Percentiles rank a stretch among this genome's conserved stretches.
Conservation (phyloP, 305 asterid genomes). For the Fraxinus latifolia region DNA sequence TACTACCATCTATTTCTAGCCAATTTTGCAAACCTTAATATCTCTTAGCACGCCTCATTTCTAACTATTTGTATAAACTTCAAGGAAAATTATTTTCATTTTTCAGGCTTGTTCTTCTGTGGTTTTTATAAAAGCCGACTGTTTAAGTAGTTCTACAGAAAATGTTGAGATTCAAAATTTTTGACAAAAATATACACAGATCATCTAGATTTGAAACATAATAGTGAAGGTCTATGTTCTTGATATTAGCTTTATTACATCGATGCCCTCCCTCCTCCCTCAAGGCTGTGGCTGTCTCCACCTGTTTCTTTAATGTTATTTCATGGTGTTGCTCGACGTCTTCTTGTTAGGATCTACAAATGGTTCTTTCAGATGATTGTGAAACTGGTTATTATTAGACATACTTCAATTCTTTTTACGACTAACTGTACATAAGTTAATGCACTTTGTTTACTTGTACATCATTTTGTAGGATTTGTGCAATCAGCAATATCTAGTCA, state of each 20-base stretch:
- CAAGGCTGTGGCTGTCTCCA: neutral
- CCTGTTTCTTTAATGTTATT: neutral
- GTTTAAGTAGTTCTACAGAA: neutral
- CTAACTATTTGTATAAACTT: neutral
- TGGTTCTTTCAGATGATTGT: neutral
- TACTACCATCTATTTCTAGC: neutral
- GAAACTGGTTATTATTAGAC: neutral
- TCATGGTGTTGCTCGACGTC: neutral
- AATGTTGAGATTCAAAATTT: neutral
- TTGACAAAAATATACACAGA: neutral
- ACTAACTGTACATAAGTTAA: constrained; percentile 5
- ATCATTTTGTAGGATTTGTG: constrained; percentile 31
- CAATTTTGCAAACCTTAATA: neutral
- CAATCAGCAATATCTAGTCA: constrained; percentile 3
- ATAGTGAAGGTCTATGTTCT: neutral
- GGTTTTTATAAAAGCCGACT: neutral
- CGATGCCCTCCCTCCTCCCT: neutral
- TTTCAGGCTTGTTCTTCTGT: neutral
- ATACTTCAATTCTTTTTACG: neutral
- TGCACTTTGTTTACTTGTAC: neutral
- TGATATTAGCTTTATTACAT: neutral
- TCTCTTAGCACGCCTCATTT: neutral
- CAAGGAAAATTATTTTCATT: neutral
- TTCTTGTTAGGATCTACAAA: neutral
- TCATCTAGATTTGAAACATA: neutral